Conservation (phyloP, 2,329 filamentous ascomycete species). For the Blumeria graminis region DNA sequence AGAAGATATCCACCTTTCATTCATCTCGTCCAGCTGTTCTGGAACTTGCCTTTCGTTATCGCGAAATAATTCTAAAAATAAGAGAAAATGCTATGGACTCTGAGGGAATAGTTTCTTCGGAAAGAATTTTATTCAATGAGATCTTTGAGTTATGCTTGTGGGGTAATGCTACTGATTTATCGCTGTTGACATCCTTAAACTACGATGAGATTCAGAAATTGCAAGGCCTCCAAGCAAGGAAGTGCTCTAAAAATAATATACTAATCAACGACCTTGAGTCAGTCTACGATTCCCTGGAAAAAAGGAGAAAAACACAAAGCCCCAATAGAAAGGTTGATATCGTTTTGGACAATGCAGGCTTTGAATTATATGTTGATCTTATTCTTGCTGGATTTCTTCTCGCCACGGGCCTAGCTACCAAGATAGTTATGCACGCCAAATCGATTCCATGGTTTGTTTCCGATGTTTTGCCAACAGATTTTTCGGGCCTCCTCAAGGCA, state of each 20-base stretch:
- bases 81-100: conserved; percentile 17
- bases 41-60: conserved; percentile 60
- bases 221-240: conserved; percentile 69
- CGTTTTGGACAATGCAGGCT: conserved; percentile 89
- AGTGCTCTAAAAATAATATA: conserved; percentile 76
- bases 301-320: conserved; percentile 36
- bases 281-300: conserved; percentile 44
- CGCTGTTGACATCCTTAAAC: conserved; percentile 65
- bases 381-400: conserved; percentile 79
- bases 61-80: conserved; percentile 45
- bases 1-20: conserved; percentile 80
- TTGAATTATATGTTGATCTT: conserved; percentile 89
- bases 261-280: conserved; percentile 59
- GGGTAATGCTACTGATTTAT: conserved; percentile 91
- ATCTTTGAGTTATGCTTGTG: conserved; percentile 94
- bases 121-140: conserved; percentile 61
- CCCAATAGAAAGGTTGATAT: conserved; percentile 67
- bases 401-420: conserved; percentile 61
- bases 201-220: conserved; percentile 96
- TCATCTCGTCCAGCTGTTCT: conserved; percentile 71
- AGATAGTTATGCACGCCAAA: conserved; percentile 77
- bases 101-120: conserved; percentile 28
- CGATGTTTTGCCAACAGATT: conserved; percentile 73
- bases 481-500: conserved; percentile 55
- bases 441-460: conserved; percentile 96